Conservation (phyloP, 257 asterid species). For the Ilex aquifolium region DNA sequence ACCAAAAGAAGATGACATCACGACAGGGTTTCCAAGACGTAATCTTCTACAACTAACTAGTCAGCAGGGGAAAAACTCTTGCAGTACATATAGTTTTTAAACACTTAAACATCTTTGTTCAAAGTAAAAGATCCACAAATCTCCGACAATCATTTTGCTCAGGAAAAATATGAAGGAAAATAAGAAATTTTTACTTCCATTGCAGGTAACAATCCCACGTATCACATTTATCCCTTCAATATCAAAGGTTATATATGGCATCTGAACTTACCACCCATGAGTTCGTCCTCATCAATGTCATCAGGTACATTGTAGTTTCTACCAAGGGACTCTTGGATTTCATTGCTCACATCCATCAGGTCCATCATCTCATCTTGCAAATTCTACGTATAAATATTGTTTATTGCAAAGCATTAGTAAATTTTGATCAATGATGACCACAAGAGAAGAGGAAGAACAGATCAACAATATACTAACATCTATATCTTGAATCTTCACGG, state of each 20-base stretch:
- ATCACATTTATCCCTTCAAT: neutral
- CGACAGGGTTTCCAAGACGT: too few relatives aligned
- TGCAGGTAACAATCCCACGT: neutral
- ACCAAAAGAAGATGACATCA: too few relatives aligned
- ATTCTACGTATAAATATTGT: neutral
- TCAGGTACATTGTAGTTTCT: constrained; percentile 1
- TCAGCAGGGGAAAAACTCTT: too few relatives aligned
- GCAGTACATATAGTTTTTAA: too few relatives aligned
- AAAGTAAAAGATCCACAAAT: too few relatives aligned
- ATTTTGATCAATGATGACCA: neutral
- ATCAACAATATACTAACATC: constrained; percentile 52
- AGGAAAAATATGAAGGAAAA: too few relatives aligned
- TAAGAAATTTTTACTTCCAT: too few relatives aligned
- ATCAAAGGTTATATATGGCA: neutral
- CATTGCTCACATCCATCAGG: constrained; percentile 8
- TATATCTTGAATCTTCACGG: constrained; percentile 94
- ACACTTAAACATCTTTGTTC: too few relatives aligned
- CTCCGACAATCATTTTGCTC: too few relatives aligned
- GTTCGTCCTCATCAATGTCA: constrained; percentile 10
- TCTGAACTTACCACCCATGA: constrained; percentile 6
- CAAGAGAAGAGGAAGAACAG: neutral
- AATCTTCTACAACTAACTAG: too few relatives aligned
- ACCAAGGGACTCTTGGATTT: constrained; percentile 8
- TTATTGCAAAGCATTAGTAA: neutral
- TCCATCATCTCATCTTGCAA: constrained; percentile 11